Percentiles rank a stretch among this genome's conserved stretches.
Evolutionary conservation across 2,329 filamentous ascomycete genomes (phyloP).

Genomic region (Lecanosticta acicola): DNA sequence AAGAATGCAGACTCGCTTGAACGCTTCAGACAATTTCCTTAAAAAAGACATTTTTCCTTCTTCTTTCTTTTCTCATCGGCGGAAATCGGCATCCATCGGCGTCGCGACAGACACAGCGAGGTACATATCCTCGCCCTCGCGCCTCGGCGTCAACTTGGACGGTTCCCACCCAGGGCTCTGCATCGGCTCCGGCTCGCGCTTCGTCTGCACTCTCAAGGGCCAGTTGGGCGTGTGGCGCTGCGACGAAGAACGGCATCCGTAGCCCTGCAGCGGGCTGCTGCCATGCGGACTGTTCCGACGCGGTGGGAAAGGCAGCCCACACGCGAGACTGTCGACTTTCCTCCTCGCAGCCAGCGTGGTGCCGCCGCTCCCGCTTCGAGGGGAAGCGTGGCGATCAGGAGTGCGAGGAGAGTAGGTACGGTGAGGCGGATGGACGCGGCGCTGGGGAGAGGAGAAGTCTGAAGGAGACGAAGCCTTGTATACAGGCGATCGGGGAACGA

Average conservation of each 20-base stretch:
- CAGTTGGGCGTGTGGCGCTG: constrained; percentile 15
- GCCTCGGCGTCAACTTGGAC: constrained; percentile 56
- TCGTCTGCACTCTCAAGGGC: neutral
- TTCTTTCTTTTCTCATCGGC: no score
- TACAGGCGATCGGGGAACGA: constrained; percentile 36
- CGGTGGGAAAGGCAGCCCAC: constrained; percentile 31
- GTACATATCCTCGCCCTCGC: constrained; percentile 61
- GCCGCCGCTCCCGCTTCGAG: constrained; percentile 12
- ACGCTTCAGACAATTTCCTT: neutral
- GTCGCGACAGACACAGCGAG: constrained; percentile 35
- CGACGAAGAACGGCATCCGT: constrained; percentile 20
- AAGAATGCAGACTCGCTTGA: neutral
- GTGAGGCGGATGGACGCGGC: neutral
- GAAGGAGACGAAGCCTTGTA: neutral
- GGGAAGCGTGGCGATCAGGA: constrained; percentile 11
- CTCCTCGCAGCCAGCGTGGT: constrained; percentile 36
- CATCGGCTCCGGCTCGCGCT: constrained; percentile 7
- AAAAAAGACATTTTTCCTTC: no score
- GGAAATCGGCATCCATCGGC: constrained; percentile 15
- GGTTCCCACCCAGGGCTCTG: constrained; percentile 55
- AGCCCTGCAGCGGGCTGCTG: constrained; percentile 28
- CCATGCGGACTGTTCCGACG: constrained; percentile 8
- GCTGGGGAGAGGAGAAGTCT: neutral
- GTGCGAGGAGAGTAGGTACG: constrained; percentile 5
- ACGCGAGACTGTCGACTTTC: constrained; percentile 31